Conservation (phyloP, 306 rosid genomes). For the Pyrus pyrifolia region DNA sequence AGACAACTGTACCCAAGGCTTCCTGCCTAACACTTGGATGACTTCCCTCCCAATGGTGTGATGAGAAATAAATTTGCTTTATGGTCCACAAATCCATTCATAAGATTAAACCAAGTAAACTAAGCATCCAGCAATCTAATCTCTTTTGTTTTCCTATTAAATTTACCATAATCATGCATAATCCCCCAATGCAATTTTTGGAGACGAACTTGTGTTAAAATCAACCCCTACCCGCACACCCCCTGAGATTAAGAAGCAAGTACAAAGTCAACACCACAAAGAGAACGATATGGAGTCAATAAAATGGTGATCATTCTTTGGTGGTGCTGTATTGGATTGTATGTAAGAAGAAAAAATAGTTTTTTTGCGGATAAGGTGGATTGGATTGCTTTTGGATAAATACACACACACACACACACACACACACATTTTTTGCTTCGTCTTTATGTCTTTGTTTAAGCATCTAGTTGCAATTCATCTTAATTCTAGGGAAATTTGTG, state of each 20-base stretch:
- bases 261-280: not conserved
- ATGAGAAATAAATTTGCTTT: too few relatives aligned
- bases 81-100: too few relatives aligned
- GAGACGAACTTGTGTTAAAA: not conserved
- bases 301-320: not conserved
- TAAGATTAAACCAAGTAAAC: too few relatives aligned
- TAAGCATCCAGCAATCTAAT: too few relatives aligned
- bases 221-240: not conserved
- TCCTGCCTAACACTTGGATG: not conserved
- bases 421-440: not conserved
- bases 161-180: too few relatives aligned
- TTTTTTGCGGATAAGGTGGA: not conserved
- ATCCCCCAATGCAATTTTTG: not conserved
- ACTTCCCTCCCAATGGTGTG: not conserved
- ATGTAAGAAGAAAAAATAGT: not conserved
- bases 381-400: not conserved
- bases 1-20: too few relatives aligned
- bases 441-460: not conserved
- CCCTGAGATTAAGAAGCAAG: not conserved
- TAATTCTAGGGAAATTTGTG: not conserved
- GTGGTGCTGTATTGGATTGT: not conserved
- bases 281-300: not conserved
- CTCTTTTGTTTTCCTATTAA: too few relatives aligned
- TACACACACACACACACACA: too few relatives aligned
- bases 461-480: not conserved